A percentile compares a stretch with the other conserved stretches of the same genome.
phyloP scores from a whole-genome alignment of 164 flowering plant species.

The Liriodendron chinense region DNA sequence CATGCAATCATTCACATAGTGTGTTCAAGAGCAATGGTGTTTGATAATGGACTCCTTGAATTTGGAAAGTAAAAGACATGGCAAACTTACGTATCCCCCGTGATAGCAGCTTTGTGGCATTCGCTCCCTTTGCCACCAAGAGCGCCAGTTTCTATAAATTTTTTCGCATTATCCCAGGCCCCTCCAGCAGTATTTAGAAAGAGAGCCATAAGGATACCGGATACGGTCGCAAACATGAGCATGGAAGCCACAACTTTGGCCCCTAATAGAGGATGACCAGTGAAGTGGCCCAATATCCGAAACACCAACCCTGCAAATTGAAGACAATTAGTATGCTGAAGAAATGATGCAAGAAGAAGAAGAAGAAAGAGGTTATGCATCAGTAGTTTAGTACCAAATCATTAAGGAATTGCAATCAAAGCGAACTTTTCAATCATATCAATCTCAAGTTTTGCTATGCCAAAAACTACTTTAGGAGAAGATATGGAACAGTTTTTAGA shows the following conservation, averaged over 20 bases:
- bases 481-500: neutral
- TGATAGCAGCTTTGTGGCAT: slow-evolving; percentile 88
- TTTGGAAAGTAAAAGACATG: neutral
- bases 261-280: slow-evolving; percentile 89
- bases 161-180: slow-evolving; percentile 99
- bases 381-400: neutral
- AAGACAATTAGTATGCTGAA: neutral
- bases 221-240: slow-evolving; percentile 96
- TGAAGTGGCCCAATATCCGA: slow-evolving; percentile 77
- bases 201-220: slow-evolving; percentile 98
- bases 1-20: neutral
- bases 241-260: slow-evolving; percentile 96
- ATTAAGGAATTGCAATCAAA: neutral
- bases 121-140: slow-evolving; percentile 99
- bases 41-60: neutral
- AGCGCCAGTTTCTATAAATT: slow-evolving; percentile 93
- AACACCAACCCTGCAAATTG: slow-evolving; percentile 68
- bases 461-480: neutral
- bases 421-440: neutral
- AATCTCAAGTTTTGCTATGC: neutral
- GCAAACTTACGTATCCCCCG: slow-evolving; percentile 94
- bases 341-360: neutral
- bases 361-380: neutral
- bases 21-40: neutral
- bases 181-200: slow-evolving; percentile 98